These are phyloP conservation scores for Boletus barrowsii DNA, from an alignment of 768 basidiomycete genomes.

Conservation along the genomic window DNA sequence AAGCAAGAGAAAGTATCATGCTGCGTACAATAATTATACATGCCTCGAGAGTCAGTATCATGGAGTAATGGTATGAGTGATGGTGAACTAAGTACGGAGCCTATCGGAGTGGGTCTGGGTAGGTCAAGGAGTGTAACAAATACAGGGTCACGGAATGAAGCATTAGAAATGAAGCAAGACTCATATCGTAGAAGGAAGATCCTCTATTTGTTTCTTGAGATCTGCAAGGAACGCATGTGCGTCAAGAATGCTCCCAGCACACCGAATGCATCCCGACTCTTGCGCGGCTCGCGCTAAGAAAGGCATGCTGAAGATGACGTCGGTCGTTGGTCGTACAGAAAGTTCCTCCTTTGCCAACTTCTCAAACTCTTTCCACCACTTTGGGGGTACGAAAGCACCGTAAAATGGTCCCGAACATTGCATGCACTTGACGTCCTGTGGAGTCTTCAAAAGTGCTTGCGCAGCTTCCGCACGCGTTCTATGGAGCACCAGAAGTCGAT, in stretches of 20 bases:
- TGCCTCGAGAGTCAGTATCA: too few species aligned
- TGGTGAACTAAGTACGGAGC: too few species aligned
- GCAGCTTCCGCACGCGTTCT: slow-evolving; percentile 50
- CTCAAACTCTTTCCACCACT: slow-evolving; percentile 69
- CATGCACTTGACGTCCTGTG: slow-evolving; percentile 58
- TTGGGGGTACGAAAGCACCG: slow-evolving; percentile 49
- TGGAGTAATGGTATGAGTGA: neutral
- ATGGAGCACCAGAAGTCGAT: slow-evolving; percentile 61
- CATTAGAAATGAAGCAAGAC: neutral
- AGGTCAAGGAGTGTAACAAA: neutral
- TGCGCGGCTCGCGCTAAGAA: slow-evolving; percentile 55
- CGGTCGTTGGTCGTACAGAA: slow-evolving; percentile 50
- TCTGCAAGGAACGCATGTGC: slow-evolving; percentile 53
- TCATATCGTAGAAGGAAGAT: slow-evolving; percentile 44
- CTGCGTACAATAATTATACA: neutral
- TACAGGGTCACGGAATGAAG: neutral
- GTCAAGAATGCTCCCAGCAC: slow-evolving; percentile 63
- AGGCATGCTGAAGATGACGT: slow-evolving; percentile 55
- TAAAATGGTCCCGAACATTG: slow-evolving; percentile 57
- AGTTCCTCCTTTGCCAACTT: slow-evolving; percentile 57
- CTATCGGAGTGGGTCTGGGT: too few species aligned
- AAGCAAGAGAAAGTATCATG: neutral
- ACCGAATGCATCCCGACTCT: slow-evolving; percentile 55
- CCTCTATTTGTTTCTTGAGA: slow-evolving; percentile 59
- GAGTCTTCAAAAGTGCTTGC: slow-evolving; percentile 42